Conservation (phyloP, 2,329 filamentous ascomycete species). For the Dactylellina drechsleri region DNA sequence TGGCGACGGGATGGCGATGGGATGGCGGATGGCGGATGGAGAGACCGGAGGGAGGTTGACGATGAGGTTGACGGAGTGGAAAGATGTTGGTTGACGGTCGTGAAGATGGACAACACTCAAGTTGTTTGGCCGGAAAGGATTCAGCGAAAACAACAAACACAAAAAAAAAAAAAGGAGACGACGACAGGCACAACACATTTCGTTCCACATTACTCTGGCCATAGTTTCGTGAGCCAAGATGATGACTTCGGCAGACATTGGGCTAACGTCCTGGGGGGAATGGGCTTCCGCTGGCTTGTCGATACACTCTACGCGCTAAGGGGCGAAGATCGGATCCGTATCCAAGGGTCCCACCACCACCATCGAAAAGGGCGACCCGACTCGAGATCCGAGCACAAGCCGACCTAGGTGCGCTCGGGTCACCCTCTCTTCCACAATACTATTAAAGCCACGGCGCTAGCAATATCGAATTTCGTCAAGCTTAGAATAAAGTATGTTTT, state of each 20-base stretch:
- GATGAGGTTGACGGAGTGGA: neutral
- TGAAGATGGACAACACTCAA: constrained; percentile 5
- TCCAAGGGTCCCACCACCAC: neutral
- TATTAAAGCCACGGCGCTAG: no score
- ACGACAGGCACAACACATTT: constrained; percentile 67
- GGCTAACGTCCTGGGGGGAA: neutral
- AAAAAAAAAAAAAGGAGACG: constrained; percentile 57
- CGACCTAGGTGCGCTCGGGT: neutral
- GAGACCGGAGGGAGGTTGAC: neutral
- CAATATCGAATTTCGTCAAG: no score
- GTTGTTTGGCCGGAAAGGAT: constrained; percentile 59
- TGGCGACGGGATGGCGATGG: neutral
- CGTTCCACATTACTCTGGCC: neutral
- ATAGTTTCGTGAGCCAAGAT: neutral
- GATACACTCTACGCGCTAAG: neutral
- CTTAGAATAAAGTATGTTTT: no score
- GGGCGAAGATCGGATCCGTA: neutral
- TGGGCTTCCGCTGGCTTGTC: neutral
- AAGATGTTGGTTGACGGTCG: neutral
- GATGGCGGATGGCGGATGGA: neutral
- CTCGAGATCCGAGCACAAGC: constrained; percentile 47
- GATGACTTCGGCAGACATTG: constrained; percentile 40
- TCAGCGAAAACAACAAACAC: constrained; percentile 60
- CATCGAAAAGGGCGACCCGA: constrained; percentile 37
- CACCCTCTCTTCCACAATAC: no score